phyloP scores from a whole-genome alignment of 371 early-diverging fungal genomes.

The Syncephalastrum contaminatum region DNA sequence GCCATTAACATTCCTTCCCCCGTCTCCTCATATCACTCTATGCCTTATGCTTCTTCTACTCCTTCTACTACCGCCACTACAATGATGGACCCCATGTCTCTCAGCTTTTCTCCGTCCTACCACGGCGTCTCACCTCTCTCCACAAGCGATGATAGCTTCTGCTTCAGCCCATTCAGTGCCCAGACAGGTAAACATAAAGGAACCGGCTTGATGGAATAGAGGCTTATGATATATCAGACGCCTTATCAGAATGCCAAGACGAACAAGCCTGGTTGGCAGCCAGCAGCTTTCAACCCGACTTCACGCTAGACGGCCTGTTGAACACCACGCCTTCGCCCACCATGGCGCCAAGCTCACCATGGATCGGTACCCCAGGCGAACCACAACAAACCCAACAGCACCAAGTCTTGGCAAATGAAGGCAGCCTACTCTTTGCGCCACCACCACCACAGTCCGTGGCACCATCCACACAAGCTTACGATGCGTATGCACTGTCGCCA shows the following conservation, averaged over 20 bases:
- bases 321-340: too few species aligned
- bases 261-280: not conserved
- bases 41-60: constrained; percentile 4
- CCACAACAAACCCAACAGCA: too few species aligned
- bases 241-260: constrained; percentile 3
- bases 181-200: constrained; percentile 2
- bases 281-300: constrained; percentile 2
- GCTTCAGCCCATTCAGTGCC: constrained; percentile 6
- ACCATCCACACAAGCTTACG: too few species aligned
- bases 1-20: too few species aligned
- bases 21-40: too few species aligned
- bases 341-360: too few species aligned
- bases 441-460: too few species aligned
- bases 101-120: constrained; percentile 20
- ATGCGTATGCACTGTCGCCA: not conserved
- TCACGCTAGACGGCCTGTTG: not conserved
- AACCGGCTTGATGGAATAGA: not conserved
- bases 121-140: constrained; percentile 8
- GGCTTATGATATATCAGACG: constrained; percentile 1
- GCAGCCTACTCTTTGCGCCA: too few species aligned
- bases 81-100: not conserved
- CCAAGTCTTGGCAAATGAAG: too few species aligned
- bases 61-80: not conserved
- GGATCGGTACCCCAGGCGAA: too few species aligned
- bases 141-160: constrained; percentile 11